Conservation (phyloP, 352 stramenopile species). For the Globisporangium polare region DNA sequence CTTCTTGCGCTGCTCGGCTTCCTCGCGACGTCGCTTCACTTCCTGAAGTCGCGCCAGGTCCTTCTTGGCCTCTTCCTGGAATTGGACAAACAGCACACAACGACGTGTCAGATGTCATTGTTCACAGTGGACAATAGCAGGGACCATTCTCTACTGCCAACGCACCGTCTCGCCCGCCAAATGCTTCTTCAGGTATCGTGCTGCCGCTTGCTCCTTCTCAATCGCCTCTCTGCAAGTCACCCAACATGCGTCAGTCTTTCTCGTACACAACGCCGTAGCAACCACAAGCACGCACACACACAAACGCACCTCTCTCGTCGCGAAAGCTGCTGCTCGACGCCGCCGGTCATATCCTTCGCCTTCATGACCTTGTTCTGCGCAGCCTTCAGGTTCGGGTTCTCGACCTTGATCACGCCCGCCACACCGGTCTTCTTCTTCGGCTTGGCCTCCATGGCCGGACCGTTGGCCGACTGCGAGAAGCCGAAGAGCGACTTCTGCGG, state of each 20-base stretch:
- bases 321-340: constrained; percentile 68
- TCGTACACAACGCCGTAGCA: background rate
- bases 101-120: background rate
- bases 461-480: constrained; percentile 55
- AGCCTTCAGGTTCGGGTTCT: constrained; percentile 80
- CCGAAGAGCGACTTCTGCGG: constrained; percentile 72
- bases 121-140: background rate
- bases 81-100: background rate
- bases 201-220: constrained; percentile 73
- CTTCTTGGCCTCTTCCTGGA: constrained; percentile 79
- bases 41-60: constrained; percentile 76
- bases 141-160: background rate
- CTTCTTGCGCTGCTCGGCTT: constrained; percentile 74
- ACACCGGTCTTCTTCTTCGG: constrained; percentile 75
- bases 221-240: constrained; percentile 52
- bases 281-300: background rate
- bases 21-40: constrained; percentile 77
- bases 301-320: constrained; percentile 63
- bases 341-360: constrained; percentile 74
- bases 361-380: constrained; percentile 83
- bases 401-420: constrained; percentile 60
- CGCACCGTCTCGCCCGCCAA: constrained; percentile 76
- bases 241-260: background rate
- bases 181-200: constrained; percentile 82
- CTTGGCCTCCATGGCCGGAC: constrained; percentile 50